Base-by-base conservation (phyloP, 2,329 filamentous ascomycete species). In the Whalleya microplaca region DNA sequence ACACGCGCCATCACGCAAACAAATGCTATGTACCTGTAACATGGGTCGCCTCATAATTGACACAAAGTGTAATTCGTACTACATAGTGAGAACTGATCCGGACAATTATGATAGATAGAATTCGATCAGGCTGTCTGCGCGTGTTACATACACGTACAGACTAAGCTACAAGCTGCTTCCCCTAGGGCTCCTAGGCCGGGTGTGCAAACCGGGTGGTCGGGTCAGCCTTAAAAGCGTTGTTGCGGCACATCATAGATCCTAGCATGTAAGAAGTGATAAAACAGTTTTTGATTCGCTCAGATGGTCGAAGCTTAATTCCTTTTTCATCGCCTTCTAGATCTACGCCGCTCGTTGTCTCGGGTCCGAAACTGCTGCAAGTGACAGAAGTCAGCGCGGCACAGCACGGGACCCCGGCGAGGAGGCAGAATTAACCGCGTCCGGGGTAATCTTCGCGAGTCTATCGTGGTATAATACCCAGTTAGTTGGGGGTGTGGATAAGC, bases 151-250 rank as follows among this genome's bases (percentile, higher is more conserved):
- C n/a, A n/a, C n/a, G n/a, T 57, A 41, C 45, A 18, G 40, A 56
- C 51, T 45, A 41, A 14, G 19, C 47, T n/a, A 20, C 44, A 56
- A 49, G 32, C 45, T 27, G 32, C 32, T 37, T 14, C 32, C 12
- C 27, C 6, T 37, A 37, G 5, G 10, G 5, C 10, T 3, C 6
- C n/a, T n/a, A n/a, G n/a, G n/a, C n/a, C n/a, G n/a, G n/a, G n/a
- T 48, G 41, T 49, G 37, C 37, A 51, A 56, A 32, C 60, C 60
- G 32, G 27, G 41, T 40, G 32, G 44, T 49, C 48, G 60, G 60
- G 54, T 54, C 49, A 50, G 45, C 52, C 55, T 21, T 53, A 53
- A 21, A 21, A 19, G 23, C 23, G 41, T 46, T 19, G 43, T 19
- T 23, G 37, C 43, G 43, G 40, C 10, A 50, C 21, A 3, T 3